Base-by-base conservation (phyloP, 2,329 filamentous ascomycete genomes). In the Fusarium brevicatenulatum region DNA sequence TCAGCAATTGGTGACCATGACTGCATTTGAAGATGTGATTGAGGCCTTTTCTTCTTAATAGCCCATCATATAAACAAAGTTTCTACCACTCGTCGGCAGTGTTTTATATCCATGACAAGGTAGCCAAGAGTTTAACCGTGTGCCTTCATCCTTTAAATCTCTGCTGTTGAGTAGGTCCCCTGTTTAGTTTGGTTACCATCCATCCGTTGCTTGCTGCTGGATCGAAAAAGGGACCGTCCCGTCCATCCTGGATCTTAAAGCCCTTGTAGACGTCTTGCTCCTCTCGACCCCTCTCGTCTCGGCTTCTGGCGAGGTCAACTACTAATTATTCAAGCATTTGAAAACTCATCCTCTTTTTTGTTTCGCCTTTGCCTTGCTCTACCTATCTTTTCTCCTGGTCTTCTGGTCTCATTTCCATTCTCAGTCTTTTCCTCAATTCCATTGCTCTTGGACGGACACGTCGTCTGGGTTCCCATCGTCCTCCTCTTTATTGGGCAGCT, bases 181-280 rank as follows among this genome's bases (percentile, higher is more conserved):
- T 67, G 72, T 62, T 72, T 55, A 50, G 61, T 56, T 68, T 64
- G 68, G 43, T 50, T 58, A 25, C 42, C 42, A 30, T 66, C 42
- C 49, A 42, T 32, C 30, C 39, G 25, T 62, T 63, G 43, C 52
- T 64, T 71, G 62, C 58, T 72, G 71, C 75, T 73, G 66, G 63
- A 76, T 76, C 69, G 56, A 73, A 76, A 71, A 73, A 72, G 66
- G 72, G 57, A 62, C 72, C 62, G 63, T 66, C 56, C 63, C 63
- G 60, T 64, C 47, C 44, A 37, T 39, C 34, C 50, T 54, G 50
- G 50, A 63, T 61, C n/a, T 34, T 37, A 63, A 49, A 68, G 74
- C 74, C 74, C 66, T 74, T 71, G 74, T 75, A 67, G 49, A 69
- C 50, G 61, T 75, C 61, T 55, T 64, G 61, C 53, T 63, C 60